These are phyloP conservation scores for Boletus eberwhitei DNA, from an alignment of 768 basidiomycete species.

Conservation along the genomic window DNA sequence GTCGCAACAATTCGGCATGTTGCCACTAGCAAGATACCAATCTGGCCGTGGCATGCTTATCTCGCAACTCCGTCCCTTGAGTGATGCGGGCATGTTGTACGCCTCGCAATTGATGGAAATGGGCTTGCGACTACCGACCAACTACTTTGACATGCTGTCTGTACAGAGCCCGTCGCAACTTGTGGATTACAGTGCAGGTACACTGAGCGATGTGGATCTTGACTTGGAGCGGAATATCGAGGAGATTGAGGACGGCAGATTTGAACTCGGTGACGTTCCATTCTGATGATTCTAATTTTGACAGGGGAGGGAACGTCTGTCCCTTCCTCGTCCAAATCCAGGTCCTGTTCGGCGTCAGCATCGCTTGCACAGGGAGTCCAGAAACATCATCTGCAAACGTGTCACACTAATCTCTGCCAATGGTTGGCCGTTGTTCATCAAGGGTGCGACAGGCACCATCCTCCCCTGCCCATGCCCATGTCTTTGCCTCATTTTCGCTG, in stretches of 20 bases:
- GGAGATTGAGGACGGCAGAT: slow-evolving; percentile 70
- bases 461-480: no score
- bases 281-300: no score
- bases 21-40: slow-evolving; percentile 66
- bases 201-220: slow-evolving; percentile 66
- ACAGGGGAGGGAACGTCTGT: no score
- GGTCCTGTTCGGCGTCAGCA: no score
- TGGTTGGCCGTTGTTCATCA: no score
- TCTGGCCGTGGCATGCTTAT: slow-evolving; percentile 75
- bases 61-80: slow-evolving; percentile 38
- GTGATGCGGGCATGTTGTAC: slow-evolving; percentile 41
- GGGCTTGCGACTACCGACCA: slow-evolving; percentile 68
- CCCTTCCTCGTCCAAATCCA: no score
- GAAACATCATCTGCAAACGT: no score
- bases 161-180: slow-evolving; percentile 49
- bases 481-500: no score
- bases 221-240: slow-evolving; percentile 73
- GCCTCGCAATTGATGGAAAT: slow-evolving; percentile 61
- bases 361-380: no score
- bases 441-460: no score
- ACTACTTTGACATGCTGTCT: slow-evolving; percentile 67
- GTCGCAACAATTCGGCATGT: slow-evolving; percentile 53
- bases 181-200: slow-evolving; percentile 41
- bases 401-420: no score
- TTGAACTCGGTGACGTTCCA: slow-evolving; percentile 85